phyloP scores from a whole-genome alignment of 2,329 filamentous ascomycete genomes.

The Neonectria sp. region DNA sequence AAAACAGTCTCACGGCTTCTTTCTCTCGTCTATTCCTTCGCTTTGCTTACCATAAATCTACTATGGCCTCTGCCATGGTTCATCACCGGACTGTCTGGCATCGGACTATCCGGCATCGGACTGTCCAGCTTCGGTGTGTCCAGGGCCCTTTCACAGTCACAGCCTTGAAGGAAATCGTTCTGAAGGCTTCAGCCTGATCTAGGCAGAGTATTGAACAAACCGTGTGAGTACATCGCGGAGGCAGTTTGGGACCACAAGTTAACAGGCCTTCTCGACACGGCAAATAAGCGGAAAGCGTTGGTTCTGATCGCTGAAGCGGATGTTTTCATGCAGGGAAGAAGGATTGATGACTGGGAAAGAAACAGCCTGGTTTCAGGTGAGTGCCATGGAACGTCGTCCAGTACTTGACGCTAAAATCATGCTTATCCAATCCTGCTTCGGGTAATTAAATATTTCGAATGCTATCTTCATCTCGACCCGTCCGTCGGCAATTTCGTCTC shows the following conservation, averaged over 20 bases:
- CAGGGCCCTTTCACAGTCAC: too few species aligned
- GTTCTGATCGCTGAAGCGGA: constrained; percentile 12
- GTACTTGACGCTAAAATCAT: not conserved
- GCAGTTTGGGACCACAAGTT: not conserved
- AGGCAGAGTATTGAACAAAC: too few species aligned
- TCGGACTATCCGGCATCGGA: too few species aligned
- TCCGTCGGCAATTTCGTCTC: too few species aligned
- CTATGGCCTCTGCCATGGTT: not conserved
- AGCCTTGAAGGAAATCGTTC: too few species aligned
- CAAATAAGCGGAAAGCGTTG: constrained; percentile 3
- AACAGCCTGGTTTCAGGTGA: constrained; percentile 16
- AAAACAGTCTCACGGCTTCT: not conserved
- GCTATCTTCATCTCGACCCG: too few species aligned
- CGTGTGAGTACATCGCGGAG: too few species aligned
- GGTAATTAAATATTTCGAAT: constrained; percentile 10
- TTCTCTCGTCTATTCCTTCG: not conserved
- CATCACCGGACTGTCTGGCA: too few species aligned
- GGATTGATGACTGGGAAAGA: not conserved
- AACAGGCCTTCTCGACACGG: not conserved
- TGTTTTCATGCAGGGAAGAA: constrained; percentile 11
- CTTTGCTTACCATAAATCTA: not conserved
- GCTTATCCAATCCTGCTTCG: not conserved
- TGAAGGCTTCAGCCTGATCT: too few species aligned
- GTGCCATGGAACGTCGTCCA: too few species aligned
- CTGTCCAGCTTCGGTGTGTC: too few species aligned